These are phyloP conservation scores for Kitagawia praeruptora DNA, from an alignment of 129 eudicot species.

Conservation along the genomic window DNA sequence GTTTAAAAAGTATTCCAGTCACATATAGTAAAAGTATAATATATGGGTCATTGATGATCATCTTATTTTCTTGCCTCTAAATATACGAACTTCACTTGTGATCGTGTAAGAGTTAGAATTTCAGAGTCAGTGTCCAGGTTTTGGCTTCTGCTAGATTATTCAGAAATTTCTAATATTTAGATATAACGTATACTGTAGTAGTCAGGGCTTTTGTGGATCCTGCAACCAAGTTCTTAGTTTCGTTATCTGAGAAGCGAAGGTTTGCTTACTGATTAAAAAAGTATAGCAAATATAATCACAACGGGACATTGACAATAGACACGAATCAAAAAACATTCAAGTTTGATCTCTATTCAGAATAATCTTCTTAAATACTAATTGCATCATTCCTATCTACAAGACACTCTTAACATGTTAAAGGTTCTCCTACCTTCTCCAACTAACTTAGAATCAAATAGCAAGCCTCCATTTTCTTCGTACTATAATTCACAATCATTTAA, in stretches of 20 bases:
- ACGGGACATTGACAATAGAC: neutral
- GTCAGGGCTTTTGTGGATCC: neutral
- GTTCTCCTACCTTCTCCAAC: neutral
- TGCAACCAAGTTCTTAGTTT: neutral
- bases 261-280: neutral
- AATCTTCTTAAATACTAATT: neutral
- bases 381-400: neutral
- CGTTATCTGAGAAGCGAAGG: neutral
- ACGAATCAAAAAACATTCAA: neutral
- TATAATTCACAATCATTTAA: neutral
- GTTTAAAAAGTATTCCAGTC: neutral
- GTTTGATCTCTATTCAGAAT: neutral
- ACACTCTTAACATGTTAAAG: neutral
- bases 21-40: neutral
- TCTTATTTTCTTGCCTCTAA: neutral
- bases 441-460: neutral
- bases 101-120: neutral
- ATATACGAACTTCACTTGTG: neutral
- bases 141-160: neutral
- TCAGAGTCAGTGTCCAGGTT: neutral
- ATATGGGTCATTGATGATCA: slow-evolving; percentile 2
- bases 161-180: neutral
- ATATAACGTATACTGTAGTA: neutral
- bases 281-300: neutral
- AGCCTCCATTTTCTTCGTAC: neutral